Evolutionary conservation across 345 rosid species (phyloP), one percentile per base, ranked within the genome.

Genomic region (Acer campestre): DNA sequence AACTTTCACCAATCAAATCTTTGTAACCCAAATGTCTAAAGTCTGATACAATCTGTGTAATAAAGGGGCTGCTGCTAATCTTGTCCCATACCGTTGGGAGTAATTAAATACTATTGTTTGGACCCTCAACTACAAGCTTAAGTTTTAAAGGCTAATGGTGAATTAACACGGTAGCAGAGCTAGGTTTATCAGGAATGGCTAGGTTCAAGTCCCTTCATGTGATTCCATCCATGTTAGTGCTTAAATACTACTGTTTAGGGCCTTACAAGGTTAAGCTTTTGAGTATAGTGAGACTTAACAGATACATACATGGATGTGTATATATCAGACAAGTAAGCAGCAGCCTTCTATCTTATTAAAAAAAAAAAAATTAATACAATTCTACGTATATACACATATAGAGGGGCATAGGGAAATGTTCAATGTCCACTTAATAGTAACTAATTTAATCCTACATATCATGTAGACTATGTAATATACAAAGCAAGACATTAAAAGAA

Each of bases 401-500:
- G 18, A 42, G 10, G 10, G 46, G 1, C 46, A 42, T 1, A 7
- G 46, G 46, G 17, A 13, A 49, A 49, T 49, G 16, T 49, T 49
- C 55, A 70, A 17, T 27, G 53, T 70, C 23, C 16, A 51, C 12
- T 13, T 17, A 2, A 51, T 7, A 70, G 61, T 35, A 70, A 25
- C 16, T 40, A 40, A 40, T 40, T 67, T 40, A 53, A 22, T 70
- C 42, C 46, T 29, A 49, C 14, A 25, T 49, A n/a, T 51, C 20
- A 51, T 53, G 42, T 14, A 27, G 31, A 8, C 13, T 7, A 48
- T 12, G 40, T 46, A 4, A 27, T 9, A 70, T 10, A 40, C 29
- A 71, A n/a, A 71, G 75, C 40, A 56, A 14, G 22, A 44, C 46
- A 18, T 71, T 53, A 25, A 29, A 55, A 71, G 64, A 6, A 71